These are phyloP conservation scores for Chalaropsis thielavioides DNA, from an alignment of 2,329 filamentous ascomycete genomes.

Conservation along the genomic window DNA sequence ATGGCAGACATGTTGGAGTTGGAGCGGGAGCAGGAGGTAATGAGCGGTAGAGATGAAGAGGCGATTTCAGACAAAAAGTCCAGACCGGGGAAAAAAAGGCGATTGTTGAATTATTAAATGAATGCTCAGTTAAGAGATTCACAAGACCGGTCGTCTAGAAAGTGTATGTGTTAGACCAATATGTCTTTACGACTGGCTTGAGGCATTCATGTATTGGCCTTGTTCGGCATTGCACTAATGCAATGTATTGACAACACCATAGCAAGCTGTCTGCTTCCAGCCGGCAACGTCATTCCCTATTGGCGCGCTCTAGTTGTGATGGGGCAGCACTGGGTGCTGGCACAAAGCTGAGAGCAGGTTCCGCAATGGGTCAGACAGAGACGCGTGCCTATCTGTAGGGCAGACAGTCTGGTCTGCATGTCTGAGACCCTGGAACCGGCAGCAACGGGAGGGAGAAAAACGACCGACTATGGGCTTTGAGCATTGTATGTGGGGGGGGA, in stretches of 20 bases:
- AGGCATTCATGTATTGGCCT: background rate
- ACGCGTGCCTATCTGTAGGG: background rate
- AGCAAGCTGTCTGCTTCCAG: background rate
- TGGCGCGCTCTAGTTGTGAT: background rate
- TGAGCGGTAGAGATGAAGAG: background rate
- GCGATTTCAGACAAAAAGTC: background rate
- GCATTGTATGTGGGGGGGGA: background rate
- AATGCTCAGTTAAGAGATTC: conserved; percentile 18
- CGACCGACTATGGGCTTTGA: background rate
- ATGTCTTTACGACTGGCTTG: background rate
- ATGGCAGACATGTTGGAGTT: conserved; percentile 17
- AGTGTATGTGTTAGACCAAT: conserved; percentile 7
- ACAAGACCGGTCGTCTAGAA: conserved; percentile 1
- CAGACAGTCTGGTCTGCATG: background rate
- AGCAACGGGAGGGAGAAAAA: background rate
- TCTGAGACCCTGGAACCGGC: background rate
- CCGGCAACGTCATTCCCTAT: background rate
- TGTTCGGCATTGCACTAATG: conserved; percentile 5
- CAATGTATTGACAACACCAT: conserved; percentile 12
- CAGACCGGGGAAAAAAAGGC: background rate
- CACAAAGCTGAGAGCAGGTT: background rate
- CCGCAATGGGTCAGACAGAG: background rate
- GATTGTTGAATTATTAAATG: conserved; percentile 12
- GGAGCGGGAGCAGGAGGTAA: background rate
- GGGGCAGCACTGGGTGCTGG: background rate